Evolutionary conservation across 2,329 filamentous ascomycete genomes (phyloP), one percentile per base, ranked within the genome.

Genomic region (Gremmenia infestans): DNA sequence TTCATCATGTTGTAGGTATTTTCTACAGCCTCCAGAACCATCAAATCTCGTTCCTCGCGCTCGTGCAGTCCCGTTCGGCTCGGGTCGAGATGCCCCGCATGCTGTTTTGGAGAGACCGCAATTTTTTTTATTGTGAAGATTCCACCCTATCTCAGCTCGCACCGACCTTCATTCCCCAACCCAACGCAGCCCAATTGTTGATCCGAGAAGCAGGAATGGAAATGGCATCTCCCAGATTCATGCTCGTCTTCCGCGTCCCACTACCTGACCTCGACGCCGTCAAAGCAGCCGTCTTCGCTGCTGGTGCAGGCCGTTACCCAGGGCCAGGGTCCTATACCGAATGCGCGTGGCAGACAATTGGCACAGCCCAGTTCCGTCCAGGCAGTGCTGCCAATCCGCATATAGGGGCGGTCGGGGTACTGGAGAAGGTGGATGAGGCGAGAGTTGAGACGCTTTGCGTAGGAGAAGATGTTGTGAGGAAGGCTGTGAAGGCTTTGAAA

Each of bases 291-390:
- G 73, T 84, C 62, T 83, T 84, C 66, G 72, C 72, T n/a, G 78
- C 79, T 15, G 81, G 81, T n/a, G 81, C 80, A 2, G 81, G 81
- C 25, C 71, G 75, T 11, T 80, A 78, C 47, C 60, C 61, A n/a
- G 57, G 57, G 5, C 43, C 50, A 3, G 54, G 59, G 35, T 76
- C 75, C 62, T 83, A 83, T 65, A 80, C 77, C 23, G 79, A 84
- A 62, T 78, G 74, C 66, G 78, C 76, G 68, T 85, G 74, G 73
- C 72, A 73, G 2, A 70, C 72, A 0, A 60, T 71, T 4, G 87
- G 86, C 4, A 81, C 74, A 0, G 85, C 84, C 0, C 85, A 89
- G 65, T 90, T 89, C 69, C 78, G 81, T 0, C 85, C 86, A 0
- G 82, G 81, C 0, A 75, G 76, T 53, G 68, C 73, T 0, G 83